These are phyloP conservation scores for Neovahlkampfia damariscottae DNA, from an alignment of 78 protist genomes.

Conservation along the genomic window DNA sequence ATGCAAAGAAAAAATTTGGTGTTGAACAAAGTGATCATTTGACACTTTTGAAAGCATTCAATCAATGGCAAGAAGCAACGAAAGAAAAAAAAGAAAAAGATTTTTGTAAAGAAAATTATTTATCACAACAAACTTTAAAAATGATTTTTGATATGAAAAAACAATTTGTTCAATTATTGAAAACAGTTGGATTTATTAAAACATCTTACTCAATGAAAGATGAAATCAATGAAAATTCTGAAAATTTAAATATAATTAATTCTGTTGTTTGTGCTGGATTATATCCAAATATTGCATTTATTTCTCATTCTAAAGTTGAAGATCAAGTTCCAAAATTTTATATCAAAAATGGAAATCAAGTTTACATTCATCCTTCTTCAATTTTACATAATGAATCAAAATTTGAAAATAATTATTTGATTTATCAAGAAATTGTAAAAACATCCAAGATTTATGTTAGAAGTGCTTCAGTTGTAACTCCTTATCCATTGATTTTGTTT, in stretches of 20 bases:
- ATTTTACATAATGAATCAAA: not conserved
- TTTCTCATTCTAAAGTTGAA: not conserved
- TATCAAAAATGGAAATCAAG: not conserved
- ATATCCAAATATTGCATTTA: constrained; percentile 40
- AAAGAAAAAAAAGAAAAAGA: not conserved
- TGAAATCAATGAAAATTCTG: not conserved
- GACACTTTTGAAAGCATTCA: constrained; percentile 31
- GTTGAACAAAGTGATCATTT: constrained; percentile 49
- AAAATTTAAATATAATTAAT: not conserved
- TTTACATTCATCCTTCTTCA: not conserved
- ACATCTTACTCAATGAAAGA: too few species aligned
- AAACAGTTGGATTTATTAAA: constrained; percentile 17
- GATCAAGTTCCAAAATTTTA: too few species aligned
- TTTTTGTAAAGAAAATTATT: constrained; percentile 21
- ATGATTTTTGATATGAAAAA: constrained; percentile 35
- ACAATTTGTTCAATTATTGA: constrained; percentile 27
- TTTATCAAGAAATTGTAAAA: constrained; percentile 32
- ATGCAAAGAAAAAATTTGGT: constrained; percentile 21
- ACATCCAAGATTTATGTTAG: constrained; percentile 40
- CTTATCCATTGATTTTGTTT: constrained; percentile 54
- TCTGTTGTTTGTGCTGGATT: constrained; percentile 55
- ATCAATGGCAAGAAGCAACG: constrained; percentile 32
- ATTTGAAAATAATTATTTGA: constrained; percentile 12
- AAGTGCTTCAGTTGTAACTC: constrained; percentile 34
- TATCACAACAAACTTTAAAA: not conserved